A percentile compares a stretch with the other conserved stretches of the same genome.
These are phyloP conservation scores for Verticillium longisporum DNA, from an alignment of 2,329 filamentous ascomycete species.

Conservation along the genomic window DNA sequence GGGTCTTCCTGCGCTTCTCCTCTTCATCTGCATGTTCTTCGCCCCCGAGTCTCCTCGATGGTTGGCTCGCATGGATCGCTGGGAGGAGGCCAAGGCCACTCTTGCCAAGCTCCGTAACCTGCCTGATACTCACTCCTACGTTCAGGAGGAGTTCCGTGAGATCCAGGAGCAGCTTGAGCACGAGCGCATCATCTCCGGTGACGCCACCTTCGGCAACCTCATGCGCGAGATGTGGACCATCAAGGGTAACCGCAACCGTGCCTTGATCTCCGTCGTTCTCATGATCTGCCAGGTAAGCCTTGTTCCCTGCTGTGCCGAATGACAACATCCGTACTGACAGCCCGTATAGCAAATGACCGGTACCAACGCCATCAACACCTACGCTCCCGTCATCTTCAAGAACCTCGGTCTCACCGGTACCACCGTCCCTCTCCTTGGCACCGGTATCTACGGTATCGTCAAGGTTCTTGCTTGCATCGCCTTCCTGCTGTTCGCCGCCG, in stretches of 20 bases:
- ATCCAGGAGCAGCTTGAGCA: constrained; percentile 48
- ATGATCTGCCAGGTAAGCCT: constrained; percentile 48
- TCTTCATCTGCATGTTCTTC: constrained; percentile 53
- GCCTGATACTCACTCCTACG: constrained; percentile 41
- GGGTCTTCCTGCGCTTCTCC: constrained; percentile 52
- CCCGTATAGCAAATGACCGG: constrained; percentile 48
- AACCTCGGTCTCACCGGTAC: constrained; percentile 34
- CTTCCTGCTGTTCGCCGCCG: constrained; percentile 55
- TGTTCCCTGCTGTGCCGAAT: neutral
- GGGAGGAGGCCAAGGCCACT: constrained; percentile 52
- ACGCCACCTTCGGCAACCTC: constrained; percentile 41
- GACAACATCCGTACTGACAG: neutral
- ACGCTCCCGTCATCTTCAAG: constrained; percentile 25
- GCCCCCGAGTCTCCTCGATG: constrained; percentile 60
- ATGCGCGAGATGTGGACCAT: constrained; percentile 54
- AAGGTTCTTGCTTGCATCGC: constrained; percentile 51
- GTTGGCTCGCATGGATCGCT: constrained; percentile 56
- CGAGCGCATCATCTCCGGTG: constrained; percentile 43
- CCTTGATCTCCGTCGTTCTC: constrained; percentile 46
- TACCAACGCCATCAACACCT: constrained; percentile 28
- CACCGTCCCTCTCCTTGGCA: constrained; percentile 49
- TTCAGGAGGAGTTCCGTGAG: constrained; percentile 49
- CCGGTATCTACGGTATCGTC: constrained; percentile 56
- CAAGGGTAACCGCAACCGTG: constrained; percentile 49
- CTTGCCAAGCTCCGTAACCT: constrained; percentile 51